phyloP scores from a whole-genome alignment of 306 rosid species.

The Fragaria nilgerrensis region DNA sequence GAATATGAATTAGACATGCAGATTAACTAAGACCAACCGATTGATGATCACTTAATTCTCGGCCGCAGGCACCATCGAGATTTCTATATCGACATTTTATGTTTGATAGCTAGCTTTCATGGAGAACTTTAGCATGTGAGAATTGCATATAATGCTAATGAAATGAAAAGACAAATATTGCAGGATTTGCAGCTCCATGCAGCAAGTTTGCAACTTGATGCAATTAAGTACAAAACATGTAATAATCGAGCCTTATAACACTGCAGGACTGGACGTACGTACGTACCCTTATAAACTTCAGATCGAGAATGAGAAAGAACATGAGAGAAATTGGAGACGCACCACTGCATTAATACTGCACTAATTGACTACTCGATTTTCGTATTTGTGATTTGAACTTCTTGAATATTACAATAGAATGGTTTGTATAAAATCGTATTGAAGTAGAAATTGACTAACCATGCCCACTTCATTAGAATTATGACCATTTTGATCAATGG shows the following conservation, averaged over 20 bases:
- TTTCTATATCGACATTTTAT: neutral
- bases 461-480: neutral
- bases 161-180: neutral
- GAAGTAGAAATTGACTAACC: neutral
- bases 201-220: neutral
- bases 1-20: neutral
- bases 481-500: neutral
- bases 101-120: neutral
- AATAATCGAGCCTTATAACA: neutral
- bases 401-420: neutral
- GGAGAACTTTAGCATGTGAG: neutral
- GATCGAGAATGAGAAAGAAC: neutral
- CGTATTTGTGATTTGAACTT: neutral
- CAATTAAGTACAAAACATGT: neutral
- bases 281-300: neutral
- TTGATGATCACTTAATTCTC: neutral
- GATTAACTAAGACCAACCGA: neutral
- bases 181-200: neutral
- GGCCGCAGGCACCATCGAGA: neutral
- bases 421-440: neutral
- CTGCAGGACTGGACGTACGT: neutral
- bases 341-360: neutral
- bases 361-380: neutral
- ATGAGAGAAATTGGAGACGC: neutral
- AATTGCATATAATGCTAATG: neutral